Evolutionary conservation across 2,329 filamentous ascomycete genomes (phyloP).

Genomic region (Berkeleyomyces basicola): DNA sequence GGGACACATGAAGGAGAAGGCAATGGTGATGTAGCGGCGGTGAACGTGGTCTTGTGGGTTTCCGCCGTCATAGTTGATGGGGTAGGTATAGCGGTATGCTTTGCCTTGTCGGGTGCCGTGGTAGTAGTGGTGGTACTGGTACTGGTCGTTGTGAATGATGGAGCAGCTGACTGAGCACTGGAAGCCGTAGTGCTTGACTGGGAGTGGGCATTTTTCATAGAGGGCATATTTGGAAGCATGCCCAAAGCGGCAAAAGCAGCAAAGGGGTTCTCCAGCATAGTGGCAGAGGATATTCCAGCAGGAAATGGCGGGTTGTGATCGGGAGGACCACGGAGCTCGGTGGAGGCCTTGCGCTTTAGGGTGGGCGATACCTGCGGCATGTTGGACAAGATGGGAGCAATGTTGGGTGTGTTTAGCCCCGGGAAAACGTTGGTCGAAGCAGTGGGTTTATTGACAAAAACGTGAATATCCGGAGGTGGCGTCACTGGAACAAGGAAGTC

Average conservation of each 20-base stretch:
- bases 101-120: not conserved
- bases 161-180: not conserved
- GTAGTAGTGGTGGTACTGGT: not conserved
- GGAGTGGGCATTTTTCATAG: not conserved
- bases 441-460: constrained; percentile 17
- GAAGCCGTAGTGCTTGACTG: not conserved
- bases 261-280: constrained; percentile 6
- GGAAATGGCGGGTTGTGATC: constrained; percentile 13
- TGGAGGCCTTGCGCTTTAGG: constrained; percentile 10
- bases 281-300: constrained; percentile 16
- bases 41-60: not conserved
- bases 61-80: not conserved
- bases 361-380: constrained; percentile 6
- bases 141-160: not conserved
- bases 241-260: constrained; percentile 6
- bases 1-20: not conserved
- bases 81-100: not conserved
- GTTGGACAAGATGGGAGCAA: constrained; percentile 11
- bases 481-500: constrained; percentile 23
- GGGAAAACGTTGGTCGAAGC: constrained; percentile 5
- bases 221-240: constrained; percentile 3
- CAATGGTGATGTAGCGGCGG: not conserved
- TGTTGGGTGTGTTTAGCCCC: constrained; percentile 9
- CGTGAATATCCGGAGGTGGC: constrained; percentile 24
- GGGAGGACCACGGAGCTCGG: constrained; percentile 12